Conservation (phyloP, 2,329 filamentous ascomycete genomes). For the Monosporascus sp. region DNA sequence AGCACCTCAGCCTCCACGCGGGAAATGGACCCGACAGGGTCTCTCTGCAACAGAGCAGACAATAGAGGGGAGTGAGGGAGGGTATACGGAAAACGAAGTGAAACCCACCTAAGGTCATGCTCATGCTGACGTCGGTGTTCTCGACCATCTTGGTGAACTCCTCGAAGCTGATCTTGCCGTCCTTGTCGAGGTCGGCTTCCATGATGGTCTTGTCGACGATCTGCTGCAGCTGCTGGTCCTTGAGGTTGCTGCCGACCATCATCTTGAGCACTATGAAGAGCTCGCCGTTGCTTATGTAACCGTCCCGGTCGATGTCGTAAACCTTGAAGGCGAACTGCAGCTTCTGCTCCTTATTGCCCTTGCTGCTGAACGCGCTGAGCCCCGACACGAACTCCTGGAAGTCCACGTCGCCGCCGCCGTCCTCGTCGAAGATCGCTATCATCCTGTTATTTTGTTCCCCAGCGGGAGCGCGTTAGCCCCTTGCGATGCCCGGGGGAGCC, state of each 20-base stretch:
- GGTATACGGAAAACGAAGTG: background rate
- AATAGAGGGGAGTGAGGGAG: background rate
- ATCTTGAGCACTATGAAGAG: conserved; percentile 99
- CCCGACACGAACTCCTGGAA: conserved; percentile 98
- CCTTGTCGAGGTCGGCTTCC: conserved; percentile 93
- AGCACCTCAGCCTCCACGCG: background rate
- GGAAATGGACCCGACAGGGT: no score
- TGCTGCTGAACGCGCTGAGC: conserved; percentile 90
- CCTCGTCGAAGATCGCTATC: conserved; percentile 99
- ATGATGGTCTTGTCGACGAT: conserved; percentile 99
- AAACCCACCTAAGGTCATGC: conserved; percentile 63
- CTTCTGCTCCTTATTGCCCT: conserved; percentile 99
- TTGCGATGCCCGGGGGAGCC: no score
- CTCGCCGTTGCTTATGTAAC: conserved; percentile 97
- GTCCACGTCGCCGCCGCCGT: conserved; percentile 94
- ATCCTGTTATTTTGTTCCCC: conserved; percentile 51
- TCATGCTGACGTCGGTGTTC: conserved; percentile 76
- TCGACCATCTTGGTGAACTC: conserved; percentile 99
- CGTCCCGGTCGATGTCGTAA: conserved; percentile 98
- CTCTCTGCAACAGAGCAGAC: no score
- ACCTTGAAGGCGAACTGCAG: conserved; percentile 97
- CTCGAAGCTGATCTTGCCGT: conserved; percentile 98
- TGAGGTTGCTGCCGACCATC: conserved; percentile 99
- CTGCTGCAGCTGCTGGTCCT: conserved; percentile 97
- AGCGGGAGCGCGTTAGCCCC: background rate